Percentiles rank a stretch among this genome's conserved stretches.
Conservation (phyloP, 257 asterid genomes). For the Nicotiana knightiana region DNA sequence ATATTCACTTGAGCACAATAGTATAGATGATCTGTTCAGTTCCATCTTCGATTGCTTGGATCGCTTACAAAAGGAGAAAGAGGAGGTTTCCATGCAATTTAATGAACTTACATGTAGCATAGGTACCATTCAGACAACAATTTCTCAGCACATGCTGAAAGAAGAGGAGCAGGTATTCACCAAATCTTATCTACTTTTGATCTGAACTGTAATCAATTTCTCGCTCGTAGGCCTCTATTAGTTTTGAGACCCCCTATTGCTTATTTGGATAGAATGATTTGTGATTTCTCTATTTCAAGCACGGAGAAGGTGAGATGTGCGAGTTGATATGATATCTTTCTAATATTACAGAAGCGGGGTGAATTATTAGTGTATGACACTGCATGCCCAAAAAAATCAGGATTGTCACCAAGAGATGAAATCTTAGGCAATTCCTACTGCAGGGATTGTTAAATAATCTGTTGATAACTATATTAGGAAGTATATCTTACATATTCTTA, state of each 20-base stretch:
- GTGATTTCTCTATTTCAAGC: background rate
- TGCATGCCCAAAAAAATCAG: background rate
- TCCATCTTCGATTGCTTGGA: constrained; percentile 50
- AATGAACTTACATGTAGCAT: constrained; percentile 53
- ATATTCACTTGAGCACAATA: constrained; percentile 57
- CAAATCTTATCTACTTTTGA: background rate
- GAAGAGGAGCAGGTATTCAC: constrained; percentile 76
- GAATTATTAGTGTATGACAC: background rate
- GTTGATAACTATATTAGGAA: background rate
- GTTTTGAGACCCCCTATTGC: background rate
- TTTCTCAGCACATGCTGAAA: constrained; percentile 79
- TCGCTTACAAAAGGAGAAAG: constrained; percentile 38
- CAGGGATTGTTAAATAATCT: background rate
- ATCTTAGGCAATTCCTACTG: background rate
- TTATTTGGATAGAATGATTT: background rate
- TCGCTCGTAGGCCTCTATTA: background rate
- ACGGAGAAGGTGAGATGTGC: background rate
- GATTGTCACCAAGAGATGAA: background rate
- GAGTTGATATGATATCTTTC: background rate
- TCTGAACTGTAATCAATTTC: background rate
- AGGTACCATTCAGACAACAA: constrained; percentile 45
- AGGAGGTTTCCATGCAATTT: constrained; percentile 30
- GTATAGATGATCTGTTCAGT: constrained; percentile 49
- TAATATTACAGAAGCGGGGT: background rate
- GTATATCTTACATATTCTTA: background rate